Conservation (phyloP, 2,329 filamentous ascomycete species). For the Akanthomyces dipterigenus region DNA sequence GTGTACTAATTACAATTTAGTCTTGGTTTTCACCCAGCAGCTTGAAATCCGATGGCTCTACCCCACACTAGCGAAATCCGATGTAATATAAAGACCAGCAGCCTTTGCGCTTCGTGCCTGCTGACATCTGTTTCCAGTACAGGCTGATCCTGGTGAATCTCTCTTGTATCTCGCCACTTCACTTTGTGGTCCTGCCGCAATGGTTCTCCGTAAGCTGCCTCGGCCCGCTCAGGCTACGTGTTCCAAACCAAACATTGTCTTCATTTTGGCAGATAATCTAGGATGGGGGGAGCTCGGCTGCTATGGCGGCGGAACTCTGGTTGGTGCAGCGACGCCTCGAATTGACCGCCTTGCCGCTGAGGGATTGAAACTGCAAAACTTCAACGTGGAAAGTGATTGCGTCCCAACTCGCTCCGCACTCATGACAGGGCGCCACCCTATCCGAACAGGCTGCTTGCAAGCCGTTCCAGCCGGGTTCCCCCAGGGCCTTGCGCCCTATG, state of each 20-base stretch:
- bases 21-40: too few relatives aligned
- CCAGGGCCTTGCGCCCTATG: constrained; percentile 26
- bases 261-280: constrained; percentile 31
- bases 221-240: not conserved
- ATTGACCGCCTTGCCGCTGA: constrained; percentile 27
- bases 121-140: too few relatives aligned
- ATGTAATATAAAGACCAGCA: too few relatives aligned
- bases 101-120: too few relatives aligned
- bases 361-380: constrained; percentile 28
- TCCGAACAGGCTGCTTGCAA: constrained; percentile 27
- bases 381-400: constrained; percentile 32
- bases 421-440: constrained; percentile 30
- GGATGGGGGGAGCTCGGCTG: constrained; percentile 31
- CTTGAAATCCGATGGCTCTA: too few relatives aligned
- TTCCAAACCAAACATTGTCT: constrained; percentile 23
- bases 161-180: too few relatives aligned
- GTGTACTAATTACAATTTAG: too few relatives aligned
- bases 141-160: too few relatives aligned
- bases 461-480: constrained; percentile 28
- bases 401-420: constrained; percentile 28
- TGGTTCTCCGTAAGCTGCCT: not conserved
- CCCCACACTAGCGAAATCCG: too few relatives aligned
- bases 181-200: not conserved
- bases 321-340: constrained; percentile 26
- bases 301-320: constrained; percentile 26